Evolutionary conservation across 2,329 filamentous ascomycete genomes (phyloP).

Genomic region (Pseudogymnoascus sp.): DNA sequence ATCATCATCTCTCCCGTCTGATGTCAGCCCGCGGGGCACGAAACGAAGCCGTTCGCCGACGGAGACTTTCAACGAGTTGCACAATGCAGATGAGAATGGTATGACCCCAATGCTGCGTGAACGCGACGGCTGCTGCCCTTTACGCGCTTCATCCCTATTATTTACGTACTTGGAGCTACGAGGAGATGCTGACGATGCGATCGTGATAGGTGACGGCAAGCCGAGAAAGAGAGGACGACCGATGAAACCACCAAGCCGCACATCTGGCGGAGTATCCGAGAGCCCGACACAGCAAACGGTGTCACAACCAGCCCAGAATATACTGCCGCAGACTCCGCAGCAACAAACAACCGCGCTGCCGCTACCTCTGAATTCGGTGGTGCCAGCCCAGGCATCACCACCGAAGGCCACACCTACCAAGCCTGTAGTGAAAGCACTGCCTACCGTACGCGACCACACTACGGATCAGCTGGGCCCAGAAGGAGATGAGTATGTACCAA

Average conservation of each 20-base stretch:
- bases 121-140: background rate
- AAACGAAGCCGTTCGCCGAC: constrained; percentile 72
- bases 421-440: constrained; percentile 82
- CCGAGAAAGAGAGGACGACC: constrained; percentile 31
- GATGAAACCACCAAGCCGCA: constrained; percentile 32
- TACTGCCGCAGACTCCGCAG: constrained; percentile 49
- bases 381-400: constrained; percentile 50
- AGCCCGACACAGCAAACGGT: constrained; percentile 48
- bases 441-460: constrained; percentile 93
- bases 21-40: constrained; percentile 56
- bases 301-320: constrained; percentile 35
- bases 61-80: constrained; percentile 49
- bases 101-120: constrained; percentile 39
- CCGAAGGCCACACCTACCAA: constrained; percentile 77
- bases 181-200: constrained; percentile 12
- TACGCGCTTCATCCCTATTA: background rate
- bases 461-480: constrained; percentile 87
- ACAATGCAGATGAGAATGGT: constrained; percentile 65
- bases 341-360: constrained; percentile 30
- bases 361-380: constrained; percentile 24
- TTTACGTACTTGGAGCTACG: background rate
- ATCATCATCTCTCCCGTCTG: constrained; percentile 41
- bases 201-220: constrained; percentile 35
- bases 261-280: constrained; percentile 46
- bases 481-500: constrained; percentile 88